phyloP scores from a whole-genome alignment of 148 eudicot genomes.

The Camellia japonica region DNA sequence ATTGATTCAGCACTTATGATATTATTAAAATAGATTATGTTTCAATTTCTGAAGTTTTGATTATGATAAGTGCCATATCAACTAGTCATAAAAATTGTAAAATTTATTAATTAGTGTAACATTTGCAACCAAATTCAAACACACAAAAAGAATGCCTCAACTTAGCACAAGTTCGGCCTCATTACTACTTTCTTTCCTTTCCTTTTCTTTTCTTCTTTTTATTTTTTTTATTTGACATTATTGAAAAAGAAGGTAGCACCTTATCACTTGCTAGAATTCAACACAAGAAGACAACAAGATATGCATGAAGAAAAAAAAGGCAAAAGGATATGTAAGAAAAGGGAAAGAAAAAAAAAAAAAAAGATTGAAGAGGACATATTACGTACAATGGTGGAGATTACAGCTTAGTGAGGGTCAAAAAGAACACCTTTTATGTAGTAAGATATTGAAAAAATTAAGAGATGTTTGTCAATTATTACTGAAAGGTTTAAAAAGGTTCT shows the following conservation, averaged over 20 bases:
- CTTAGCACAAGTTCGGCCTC: not conserved
- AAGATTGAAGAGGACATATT: not conserved
- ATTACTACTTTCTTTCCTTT: too few species aligned
- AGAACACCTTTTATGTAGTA: not conserved
- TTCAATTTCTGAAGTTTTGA: too few species aligned
- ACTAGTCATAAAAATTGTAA: too few species aligned
- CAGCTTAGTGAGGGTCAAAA: not conserved
- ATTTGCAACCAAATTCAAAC: too few species aligned
- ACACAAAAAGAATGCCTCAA: not conserved
- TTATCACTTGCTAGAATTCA: too few species aligned
- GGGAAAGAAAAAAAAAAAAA: not conserved
- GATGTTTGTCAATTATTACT: constrained; percentile 2
- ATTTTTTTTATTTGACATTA: too few species aligned
- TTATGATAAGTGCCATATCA: too few species aligned
- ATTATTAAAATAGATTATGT: too few species aligned
- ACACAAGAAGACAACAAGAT: too few species aligned
- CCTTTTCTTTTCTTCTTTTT: not conserved
- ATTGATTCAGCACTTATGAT: too few species aligned
- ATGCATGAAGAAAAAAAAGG: not conserved
- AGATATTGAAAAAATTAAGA: not conserved
- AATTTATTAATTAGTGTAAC: too few species aligned
- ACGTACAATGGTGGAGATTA: too few species aligned
- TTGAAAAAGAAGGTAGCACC: not conserved
- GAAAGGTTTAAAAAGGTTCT: not conserved
- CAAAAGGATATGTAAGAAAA: not conserved